Conservation (phyloP, 345 rosid species). For the Psidium guajava region DNA sequence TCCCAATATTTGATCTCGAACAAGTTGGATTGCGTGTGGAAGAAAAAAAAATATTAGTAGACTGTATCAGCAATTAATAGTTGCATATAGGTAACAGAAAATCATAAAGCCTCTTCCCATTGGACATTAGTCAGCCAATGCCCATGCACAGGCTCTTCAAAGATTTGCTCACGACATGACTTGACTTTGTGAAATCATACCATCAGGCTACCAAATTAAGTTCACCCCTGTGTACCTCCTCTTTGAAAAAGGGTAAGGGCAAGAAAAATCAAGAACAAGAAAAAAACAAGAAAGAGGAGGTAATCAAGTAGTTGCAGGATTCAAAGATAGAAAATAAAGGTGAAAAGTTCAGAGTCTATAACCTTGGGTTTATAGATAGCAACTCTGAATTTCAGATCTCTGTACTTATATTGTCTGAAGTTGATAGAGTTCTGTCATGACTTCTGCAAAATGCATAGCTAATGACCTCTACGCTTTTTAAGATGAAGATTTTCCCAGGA, state of each 20-base stretch:
- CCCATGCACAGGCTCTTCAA: no score
- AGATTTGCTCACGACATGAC: background rate
- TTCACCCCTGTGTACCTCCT: background rate
- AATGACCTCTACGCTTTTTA: background rate
- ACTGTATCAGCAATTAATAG: no score
- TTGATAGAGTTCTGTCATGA: background rate
- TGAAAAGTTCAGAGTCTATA: no score
- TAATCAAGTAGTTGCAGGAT: background rate
- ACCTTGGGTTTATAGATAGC: background rate
- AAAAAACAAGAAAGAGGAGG: background rate
- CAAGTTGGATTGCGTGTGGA: no score
- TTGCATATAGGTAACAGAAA: no score
- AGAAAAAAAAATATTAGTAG: no score
- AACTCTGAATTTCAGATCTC: background rate
- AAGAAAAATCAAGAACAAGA: background rate
- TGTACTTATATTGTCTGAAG: background rate
- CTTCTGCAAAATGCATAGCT: background rate
- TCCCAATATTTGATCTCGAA: no score
- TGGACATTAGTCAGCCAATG: no score
- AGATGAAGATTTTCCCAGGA: background rate
- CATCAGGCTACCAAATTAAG: background rate
- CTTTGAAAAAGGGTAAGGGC: background rate
- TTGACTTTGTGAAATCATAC: background rate
- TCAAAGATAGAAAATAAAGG: background rate
- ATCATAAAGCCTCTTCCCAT: no score